Conservation (phyloP, 805 yeast species). For the Candida sonorensis region DNA sequence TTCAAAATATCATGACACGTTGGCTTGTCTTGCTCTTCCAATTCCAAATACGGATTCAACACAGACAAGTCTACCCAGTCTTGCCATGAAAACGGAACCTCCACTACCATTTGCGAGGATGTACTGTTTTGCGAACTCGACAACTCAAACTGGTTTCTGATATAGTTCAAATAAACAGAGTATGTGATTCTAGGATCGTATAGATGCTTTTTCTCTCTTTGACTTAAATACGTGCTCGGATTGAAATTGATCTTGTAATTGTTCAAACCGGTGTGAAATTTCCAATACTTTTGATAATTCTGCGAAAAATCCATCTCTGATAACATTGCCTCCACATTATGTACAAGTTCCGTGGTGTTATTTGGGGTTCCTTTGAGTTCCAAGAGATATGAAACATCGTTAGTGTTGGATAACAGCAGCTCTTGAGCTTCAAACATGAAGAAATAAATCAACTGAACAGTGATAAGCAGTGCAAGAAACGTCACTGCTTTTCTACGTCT, state of each 20-base stretch:
- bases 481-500: too few species aligned
- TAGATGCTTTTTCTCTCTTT: slow-evolving; percentile 32
- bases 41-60: slow-evolving; percentile 28
- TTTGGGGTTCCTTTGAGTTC: too few species aligned
- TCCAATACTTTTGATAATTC: slow-evolving; percentile 23
- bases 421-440: too few species aligned
- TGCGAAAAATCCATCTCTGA: slow-evolving; percentile 8
- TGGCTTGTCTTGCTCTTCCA: slow-evolving; percentile 20
- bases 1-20: slow-evolving; percentile 24
- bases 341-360: slow-evolving; percentile 6
- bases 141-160: slow-evolving; percentile 17
- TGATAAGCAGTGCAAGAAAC: too few species aligned
- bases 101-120: slow-evolving; percentile 10
- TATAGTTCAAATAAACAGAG: slow-evolving; percentile 39
- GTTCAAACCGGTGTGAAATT: slow-evolving; percentile 15
- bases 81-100: slow-evolving; percentile 40
- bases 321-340: slow-evolving; percentile 10
- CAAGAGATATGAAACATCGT: too few species aligned
- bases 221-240: slow-evolving; percentile 9
- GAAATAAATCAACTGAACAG: too few species aligned
- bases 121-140: slow-evolving; percentile 7
- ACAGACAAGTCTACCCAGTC: slow-evolving; percentile 47
- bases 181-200: slow-evolving; percentile 55
- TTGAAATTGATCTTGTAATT: slow-evolving; percentile 12
- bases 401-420: too few species aligned